A percentile compares a stretch with the other conserved stretches of the same genome.
Evolutionary conservation across 768 basidiomycete genomes (phyloP).

Genomic region (Hydnomerulius pinastri): DNA sequence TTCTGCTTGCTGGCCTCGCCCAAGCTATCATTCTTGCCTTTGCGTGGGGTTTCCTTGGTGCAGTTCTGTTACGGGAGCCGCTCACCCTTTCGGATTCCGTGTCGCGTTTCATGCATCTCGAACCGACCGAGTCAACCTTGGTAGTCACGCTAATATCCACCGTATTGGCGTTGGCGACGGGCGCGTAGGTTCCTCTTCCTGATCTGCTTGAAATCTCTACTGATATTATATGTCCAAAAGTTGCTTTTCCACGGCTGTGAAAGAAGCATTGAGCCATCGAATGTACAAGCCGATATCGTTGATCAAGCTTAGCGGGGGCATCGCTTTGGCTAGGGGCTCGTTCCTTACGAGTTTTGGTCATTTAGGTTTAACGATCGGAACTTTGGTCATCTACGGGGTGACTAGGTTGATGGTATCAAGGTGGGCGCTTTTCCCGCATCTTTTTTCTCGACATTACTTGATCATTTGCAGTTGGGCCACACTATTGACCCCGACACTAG

Average conservation of each 20-base stretch:
- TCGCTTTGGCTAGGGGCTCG: slow-evolving; percentile 3
- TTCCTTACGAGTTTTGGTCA: background rate
- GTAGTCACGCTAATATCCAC: slow-evolving; percentile 1
- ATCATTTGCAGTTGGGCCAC: slow-evolving; percentile 13
- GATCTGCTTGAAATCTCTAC: too few species aligned
- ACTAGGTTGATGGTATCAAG: slow-evolving; percentile 7
- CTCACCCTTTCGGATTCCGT: background rate
- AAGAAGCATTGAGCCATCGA: slow-evolving; percentile 10
- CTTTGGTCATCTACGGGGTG: background rate
- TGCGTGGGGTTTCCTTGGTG: slow-evolving; percentile 6
- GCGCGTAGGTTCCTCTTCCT: background rate
- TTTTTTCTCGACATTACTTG: background rate
- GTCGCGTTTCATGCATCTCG: background rate
- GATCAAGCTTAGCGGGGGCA: background rate
- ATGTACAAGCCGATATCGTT: slow-evolving; percentile 10
- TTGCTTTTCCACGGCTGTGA: slow-evolving; percentile 3
- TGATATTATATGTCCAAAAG: too few species aligned
- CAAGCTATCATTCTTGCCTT: slow-evolving; percentile 3
- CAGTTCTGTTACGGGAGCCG: background rate
- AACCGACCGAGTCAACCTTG: slow-evolving; percentile 4
- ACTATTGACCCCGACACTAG: slow-evolving; percentile 6
- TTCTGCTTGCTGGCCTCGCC: too few species aligned
- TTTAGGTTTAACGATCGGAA: background rate
- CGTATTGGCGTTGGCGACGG: background rate
- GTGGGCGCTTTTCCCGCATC: background rate